Evolutionary conservation across 805 yeast species (phyloP), one percentile per base, ranked within the genome.

Genomic region (Suhomyces tanzawaensis): DNA sequence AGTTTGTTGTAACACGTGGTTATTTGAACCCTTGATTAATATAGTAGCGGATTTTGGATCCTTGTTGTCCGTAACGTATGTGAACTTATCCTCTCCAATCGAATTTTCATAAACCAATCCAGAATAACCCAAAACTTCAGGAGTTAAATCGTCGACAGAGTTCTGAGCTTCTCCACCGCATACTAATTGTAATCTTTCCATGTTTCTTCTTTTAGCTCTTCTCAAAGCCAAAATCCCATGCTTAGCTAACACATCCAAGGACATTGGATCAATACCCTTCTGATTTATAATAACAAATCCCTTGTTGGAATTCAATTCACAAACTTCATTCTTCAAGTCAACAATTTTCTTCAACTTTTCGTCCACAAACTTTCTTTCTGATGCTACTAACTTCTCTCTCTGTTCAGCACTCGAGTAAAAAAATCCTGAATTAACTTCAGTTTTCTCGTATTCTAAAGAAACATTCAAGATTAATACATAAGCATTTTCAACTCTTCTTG

Each of bases 91-190:
- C 68, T 93, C 99, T 36, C 98, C 99, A 46, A 93, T 79, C 21
- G 90, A 80, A 59, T 88, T 87, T 69, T 93, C 97, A 60, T 86
- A 86, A 7, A 93, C 95, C 39, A 77, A 71, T 14, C 98, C 98
- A 12, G 96, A 87, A 59, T 65, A 82, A 17, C 99, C 99, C 44
- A 93, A 73, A 4, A 87, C 72, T 2, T 72, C 76, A 3, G 95
- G 88, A 4, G 82, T 55, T 53, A 93, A 74, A 60, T 91, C 98
- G 56, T 93, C 99, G 32, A 90, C 97, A 11, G 96, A 84, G 66
- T 93, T 93, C 68, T 91, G 97, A 7, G 98, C 98, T 59, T 85
- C 93, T 52, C 99, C 99, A 21, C 97, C 99, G 46, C 95, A 86
- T 37, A 89, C 88, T 44, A 93, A 75, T 67, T 93, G 99, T 58